Evolutionary conservation across 1,284 basidiomycete species (phyloP).

Genomic region (Heterobasidion occidentale): DNA sequence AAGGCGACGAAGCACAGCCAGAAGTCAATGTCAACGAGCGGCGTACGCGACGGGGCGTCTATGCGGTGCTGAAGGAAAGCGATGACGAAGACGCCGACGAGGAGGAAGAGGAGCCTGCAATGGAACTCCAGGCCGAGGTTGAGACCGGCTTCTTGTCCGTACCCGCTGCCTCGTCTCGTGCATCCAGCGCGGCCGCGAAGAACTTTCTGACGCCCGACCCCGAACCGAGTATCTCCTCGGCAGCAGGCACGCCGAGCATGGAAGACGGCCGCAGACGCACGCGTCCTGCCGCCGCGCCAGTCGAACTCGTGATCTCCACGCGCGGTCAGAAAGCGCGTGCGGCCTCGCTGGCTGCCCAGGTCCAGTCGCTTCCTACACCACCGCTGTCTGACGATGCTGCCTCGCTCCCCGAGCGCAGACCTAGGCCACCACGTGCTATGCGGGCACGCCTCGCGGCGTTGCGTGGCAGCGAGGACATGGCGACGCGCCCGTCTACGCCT

Average conservation of each 20-base stretch:
- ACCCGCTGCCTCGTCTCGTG: conserved; percentile 11
- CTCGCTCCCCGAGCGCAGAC: conserved; percentile 10
- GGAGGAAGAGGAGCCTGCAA: conserved; percentile 40
- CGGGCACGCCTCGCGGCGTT: not conserved
- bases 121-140: conserved; percentile 16
- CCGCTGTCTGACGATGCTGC: conserved; percentile 24
- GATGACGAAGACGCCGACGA: conserved; percentile 20
- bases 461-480: not conserved
- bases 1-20: conserved; percentile 29
- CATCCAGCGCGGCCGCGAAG: conserved; percentile 16
- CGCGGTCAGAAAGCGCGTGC: conserved; percentile 43
- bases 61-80: conserved; percentile 43
- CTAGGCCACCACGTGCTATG: conserved; percentile 1
- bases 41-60: conserved; percentile 69
- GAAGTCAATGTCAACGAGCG: conserved; percentile 56
- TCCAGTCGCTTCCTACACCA: conserved; percentile 24
- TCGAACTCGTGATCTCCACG: conserved; percentile 50
- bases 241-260: not conserved
- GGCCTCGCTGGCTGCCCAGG: conserved; percentile 10
- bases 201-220: conserved; percentile 27
- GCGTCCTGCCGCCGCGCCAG: conserved; percentile 19
- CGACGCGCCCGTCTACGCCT: not conserved
- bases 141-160: conserved; percentile 23
- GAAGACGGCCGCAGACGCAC: conserved; percentile 2
- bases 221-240: conserved; percentile 12